Conservation (phyloP, 768 basidiomycete species). For the Tubosaeta sp. region DNA sequence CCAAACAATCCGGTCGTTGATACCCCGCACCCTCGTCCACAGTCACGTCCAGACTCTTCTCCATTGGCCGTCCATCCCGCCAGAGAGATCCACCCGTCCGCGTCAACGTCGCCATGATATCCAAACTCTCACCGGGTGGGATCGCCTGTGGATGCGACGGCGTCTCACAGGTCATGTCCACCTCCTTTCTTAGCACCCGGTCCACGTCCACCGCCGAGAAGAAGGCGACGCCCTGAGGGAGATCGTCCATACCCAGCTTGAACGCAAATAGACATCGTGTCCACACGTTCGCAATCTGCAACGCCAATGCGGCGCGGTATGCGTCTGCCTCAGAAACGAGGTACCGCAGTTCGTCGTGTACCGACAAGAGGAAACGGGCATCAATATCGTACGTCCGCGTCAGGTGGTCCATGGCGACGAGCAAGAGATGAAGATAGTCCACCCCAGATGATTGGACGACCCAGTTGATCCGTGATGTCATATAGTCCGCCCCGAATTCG, state of each 20-base stretch:
- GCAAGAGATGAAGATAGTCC: conserved; percentile 94
- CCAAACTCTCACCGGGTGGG: conserved; percentile 81
- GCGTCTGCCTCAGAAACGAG: conserved; percentile 84
- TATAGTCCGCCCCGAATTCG: conserved; percentile 79
- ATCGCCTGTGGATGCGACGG: conserved; percentile 85
- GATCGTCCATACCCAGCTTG: conserved; percentile 91
- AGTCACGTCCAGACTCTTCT: background rate
- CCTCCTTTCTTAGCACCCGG: conserved; percentile 87
- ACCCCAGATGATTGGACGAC: conserved; percentile 98
- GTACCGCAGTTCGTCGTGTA: conserved; percentile 96
- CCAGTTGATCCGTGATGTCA: conserved; percentile 98
- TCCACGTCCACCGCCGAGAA: conserved; percentile 97
- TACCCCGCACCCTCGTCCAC: conserved; percentile 37
- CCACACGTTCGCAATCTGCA: conserved; percentile 97
- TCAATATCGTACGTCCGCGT: conserved; percentile 75
- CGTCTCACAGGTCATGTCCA: conserved; percentile 92
- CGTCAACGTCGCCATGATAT: conserved; percentile 60
- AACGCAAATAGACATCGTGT: conserved; percentile 88
- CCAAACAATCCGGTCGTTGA: conserved; percentile 52
- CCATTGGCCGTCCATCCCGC: conserved; percentile 57
- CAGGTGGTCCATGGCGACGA: conserved; percentile 92
- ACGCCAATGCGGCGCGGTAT: conserved; percentile 85
- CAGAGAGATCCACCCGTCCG: conserved; percentile 71
- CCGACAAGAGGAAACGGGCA: conserved; percentile 92
- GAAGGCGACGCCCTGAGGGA: conserved; percentile 94